Evolutionary conservation across 2,329 filamentous ascomycete genomes (phyloP), one percentile per base, ranked within the genome.

Genomic region (Curvularia lunata): DNA sequence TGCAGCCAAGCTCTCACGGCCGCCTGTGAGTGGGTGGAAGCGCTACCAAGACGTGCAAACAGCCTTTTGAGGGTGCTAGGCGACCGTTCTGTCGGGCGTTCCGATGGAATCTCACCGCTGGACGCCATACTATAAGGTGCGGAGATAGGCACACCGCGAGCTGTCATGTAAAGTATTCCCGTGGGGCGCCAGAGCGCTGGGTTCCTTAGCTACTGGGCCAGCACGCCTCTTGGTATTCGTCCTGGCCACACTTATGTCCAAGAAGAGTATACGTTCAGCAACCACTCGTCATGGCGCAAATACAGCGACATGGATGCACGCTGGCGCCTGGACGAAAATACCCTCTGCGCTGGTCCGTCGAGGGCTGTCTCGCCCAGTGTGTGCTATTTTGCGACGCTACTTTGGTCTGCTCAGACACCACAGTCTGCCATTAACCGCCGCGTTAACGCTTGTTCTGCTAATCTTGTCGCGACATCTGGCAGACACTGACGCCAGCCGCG

Each of bases 21-120:
- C 48, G 16, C 23, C 28, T 62, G 19, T 66, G 62, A 69, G 41
- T 66, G 68, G 40, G 58, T 38, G 53, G 54, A 32, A 42, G 40
- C 41, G 48, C 18, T 38, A 25, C 37, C 42, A 37, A 28, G 47
- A 57, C 55, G 52, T 54, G 58, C 45, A 25, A 57, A 43, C 59
- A 67, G 54, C 66, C 60, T 57, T 38, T 64, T 66, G 28, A 9
- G 64, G 46, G 7, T 23, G n/a, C 43, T 50, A 57, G 45, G 42
- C 57, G 51, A 66, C 59, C 63, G 54, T 38, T 50, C 42, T 25
- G 40, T 64, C 65, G 68, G 66, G 48, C 54, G 54, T 56, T 49
- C 55, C 58, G 58, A 54, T 34, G 43, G 47, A 56, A 63, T 47
- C 62, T 64, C 67, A 69, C 67, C 67, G 67, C 67, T 61, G 59